Evolutionary conservation across 768 basidiomycete genomes (phyloP).

Genomic region (Solioccasus polychromus): DNA sequence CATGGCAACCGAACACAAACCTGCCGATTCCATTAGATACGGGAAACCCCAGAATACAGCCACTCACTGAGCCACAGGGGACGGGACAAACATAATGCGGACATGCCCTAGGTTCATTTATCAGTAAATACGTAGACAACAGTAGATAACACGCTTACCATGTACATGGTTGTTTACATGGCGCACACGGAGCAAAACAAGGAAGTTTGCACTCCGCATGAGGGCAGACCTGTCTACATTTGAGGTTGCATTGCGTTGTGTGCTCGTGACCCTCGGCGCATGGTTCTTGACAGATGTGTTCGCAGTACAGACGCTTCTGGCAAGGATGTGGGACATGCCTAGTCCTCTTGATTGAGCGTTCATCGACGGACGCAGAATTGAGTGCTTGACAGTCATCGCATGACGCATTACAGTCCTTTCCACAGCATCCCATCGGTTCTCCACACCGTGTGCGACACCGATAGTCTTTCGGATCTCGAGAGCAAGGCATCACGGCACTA

Average conservation of each 20-base stretch:
- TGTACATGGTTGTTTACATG: conserved; percentile 59
- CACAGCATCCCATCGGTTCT: conserved; percentile 50
- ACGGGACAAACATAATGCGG: conserved; percentile 54
- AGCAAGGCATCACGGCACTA: conserved; percentile 44
- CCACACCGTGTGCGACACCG: conserved; percentile 43
- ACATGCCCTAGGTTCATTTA: conserved; percentile 41
- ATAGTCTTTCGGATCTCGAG: conserved; percentile 37
- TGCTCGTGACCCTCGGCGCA: conserved; percentile 55
- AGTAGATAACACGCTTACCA: conserved; percentile 40
- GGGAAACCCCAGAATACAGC: background rate
- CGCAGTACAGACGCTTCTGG: conserved; percentile 50
- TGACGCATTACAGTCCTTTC: conserved; percentile 43
- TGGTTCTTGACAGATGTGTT: conserved; percentile 45
- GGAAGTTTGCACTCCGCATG: conserved; percentile 47
- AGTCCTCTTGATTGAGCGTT: conserved; percentile 22
- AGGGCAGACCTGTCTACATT: conserved; percentile 52
- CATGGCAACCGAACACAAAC: conserved; percentile 66
- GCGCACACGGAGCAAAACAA: conserved; percentile 56
- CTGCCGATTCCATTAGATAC: conserved; percentile 34
- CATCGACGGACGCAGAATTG: background rate
- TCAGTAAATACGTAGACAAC: conserved; percentile 3
- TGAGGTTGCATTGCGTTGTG: conserved; percentile 40
- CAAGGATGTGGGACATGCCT: conserved; percentile 49
- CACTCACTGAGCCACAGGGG: conserved; percentile 67
- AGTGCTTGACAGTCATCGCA: conserved; percentile 50